Percentiles rank a stretch among this genome's conserved stretches.
Evolutionary conservation across 1,139 yeast species (phyloP).

Genomic region (Taphrina deformans): DNA sequence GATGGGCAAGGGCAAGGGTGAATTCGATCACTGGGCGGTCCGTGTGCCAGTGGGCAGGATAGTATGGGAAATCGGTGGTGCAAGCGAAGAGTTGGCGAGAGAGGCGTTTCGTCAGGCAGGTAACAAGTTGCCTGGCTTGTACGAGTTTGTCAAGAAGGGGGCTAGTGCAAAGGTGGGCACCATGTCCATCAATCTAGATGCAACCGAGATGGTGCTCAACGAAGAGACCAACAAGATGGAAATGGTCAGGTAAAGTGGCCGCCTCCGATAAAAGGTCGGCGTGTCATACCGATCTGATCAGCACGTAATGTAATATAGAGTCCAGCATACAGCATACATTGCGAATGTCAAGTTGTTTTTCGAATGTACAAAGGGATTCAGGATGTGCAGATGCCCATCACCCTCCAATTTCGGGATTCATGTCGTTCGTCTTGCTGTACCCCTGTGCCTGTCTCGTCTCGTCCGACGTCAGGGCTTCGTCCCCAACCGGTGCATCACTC

Average conservation of each 20-base stretch:
- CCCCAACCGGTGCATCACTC: conserved; percentile 15
- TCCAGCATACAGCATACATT: neutral
- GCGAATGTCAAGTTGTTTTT: neutral
- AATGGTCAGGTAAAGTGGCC: conserved; percentile 2
- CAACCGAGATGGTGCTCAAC: conserved; percentile 23
- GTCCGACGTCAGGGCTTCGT: conserved; percentile 13
- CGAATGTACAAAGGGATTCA: neutral
- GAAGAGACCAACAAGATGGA: conserved; percentile 12
- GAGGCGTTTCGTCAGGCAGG: conserved; percentile 92
- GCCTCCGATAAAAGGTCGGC: neutral
- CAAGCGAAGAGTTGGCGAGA: conserved; percentile 83
- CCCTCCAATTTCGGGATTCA: conserved; percentile 29
- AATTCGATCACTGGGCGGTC: conserved; percentile 95
- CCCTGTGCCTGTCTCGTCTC: conserved; percentile 28
- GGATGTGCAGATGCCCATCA: neutral
- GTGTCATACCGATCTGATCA: neutral
- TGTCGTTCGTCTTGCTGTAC: conserved; percentile 22
- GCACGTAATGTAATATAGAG: neutral
- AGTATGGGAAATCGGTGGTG: conserved; percentile 80
- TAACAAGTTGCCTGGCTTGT: conserved; percentile 86
- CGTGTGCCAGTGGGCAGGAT: conserved; percentile 95
- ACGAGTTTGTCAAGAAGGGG: conserved; percentile 73
- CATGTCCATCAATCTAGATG: conserved; percentile 12
- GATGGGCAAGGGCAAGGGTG: conserved; percentile 99
- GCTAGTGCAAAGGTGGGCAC: conserved; percentile 70